A percentile compares a stretch with the other conserved stretches of the same genome.
Evolutionary conservation across 2,329 filamentous ascomycete species (phyloP).

Genomic region (Sclerotinia nivalis): DNA sequence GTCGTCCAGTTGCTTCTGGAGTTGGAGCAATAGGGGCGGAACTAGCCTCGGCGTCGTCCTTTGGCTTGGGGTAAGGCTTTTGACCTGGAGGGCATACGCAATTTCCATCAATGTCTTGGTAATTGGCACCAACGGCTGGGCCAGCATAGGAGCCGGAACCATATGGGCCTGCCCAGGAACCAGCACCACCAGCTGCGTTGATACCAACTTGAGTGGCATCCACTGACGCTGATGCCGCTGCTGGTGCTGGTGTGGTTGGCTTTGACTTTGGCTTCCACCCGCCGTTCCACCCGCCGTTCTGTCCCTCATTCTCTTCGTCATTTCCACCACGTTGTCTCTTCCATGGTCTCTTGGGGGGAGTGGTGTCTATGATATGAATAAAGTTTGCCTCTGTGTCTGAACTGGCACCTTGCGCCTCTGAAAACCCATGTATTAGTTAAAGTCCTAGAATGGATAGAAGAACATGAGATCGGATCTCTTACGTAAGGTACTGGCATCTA

Average conservation of each 20-base stretch:
- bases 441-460: neutral
- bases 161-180: neutral
- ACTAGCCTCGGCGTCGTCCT: neutral
- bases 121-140: neutral
- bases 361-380: neutral
- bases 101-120: constrained; percentile 6
- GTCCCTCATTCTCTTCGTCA: neutral
- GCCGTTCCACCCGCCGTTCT: neutral
- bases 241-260: neutral
- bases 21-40: neutral
- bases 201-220: constrained; percentile 2
- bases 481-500: neutral
- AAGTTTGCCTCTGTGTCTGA: neutral
- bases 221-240: neutral
- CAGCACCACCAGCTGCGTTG: neutral
- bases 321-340: constrained; percentile 1
- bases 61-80: constrained; percentile 4
- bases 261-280: neutral
- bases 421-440: neutral
- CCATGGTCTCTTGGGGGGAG: neutral
- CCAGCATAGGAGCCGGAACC: neutral
- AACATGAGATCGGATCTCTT: neutral
- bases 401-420: neutral
- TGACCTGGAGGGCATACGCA: constrained; percentile 8
- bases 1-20: neutral